phyloP scores from a whole-genome alignment of 306 rosid species.

The Glycine latifolia region DNA sequence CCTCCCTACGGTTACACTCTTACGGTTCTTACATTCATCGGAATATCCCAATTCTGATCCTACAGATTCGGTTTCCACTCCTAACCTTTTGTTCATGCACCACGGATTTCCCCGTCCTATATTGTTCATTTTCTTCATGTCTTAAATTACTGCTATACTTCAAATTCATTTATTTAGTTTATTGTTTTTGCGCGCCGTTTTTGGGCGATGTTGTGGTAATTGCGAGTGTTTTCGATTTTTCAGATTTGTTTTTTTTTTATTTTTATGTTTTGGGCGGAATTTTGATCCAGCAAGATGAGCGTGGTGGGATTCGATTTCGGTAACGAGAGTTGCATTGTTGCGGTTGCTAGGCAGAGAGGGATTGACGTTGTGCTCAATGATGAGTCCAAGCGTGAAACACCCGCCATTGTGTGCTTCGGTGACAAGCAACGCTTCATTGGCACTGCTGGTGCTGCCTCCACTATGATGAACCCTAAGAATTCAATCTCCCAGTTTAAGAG shows the following conservation, averaged over 20 bases:
- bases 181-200: neutral
- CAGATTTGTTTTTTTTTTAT: neutral
- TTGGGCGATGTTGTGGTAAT: neutral
- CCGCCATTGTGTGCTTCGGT: constrained; percentile 90
- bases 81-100: neutral
- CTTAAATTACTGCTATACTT: neutral
- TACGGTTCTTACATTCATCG: neutral
- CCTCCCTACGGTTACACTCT: too few relatives aligned
- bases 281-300: constrained; percentile 62
- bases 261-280: neutral
- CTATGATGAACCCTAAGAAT: constrained; percentile 95
- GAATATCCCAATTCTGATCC: neutral
- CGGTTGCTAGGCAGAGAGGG: constrained; percentile 94
- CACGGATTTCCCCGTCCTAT: neutral
- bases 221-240: neutral
- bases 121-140: neutral
- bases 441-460: constrained; percentile 93
- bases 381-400: constrained; percentile 95
- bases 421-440: constrained; percentile 95
- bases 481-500: constrained; percentile 85
- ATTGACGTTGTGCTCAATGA: constrained; percentile 97
- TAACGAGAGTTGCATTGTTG: constrained; percentile 93
- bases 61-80: neutral
- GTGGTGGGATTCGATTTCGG: constrained; percentile 98
- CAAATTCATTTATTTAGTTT: neutral